A percentile compares a stretch with the other conserved stretches of the same genome.
Conservation (phyloP, 192 early-diverging fungal genomes). For the Mortierella alpina region DNA sequence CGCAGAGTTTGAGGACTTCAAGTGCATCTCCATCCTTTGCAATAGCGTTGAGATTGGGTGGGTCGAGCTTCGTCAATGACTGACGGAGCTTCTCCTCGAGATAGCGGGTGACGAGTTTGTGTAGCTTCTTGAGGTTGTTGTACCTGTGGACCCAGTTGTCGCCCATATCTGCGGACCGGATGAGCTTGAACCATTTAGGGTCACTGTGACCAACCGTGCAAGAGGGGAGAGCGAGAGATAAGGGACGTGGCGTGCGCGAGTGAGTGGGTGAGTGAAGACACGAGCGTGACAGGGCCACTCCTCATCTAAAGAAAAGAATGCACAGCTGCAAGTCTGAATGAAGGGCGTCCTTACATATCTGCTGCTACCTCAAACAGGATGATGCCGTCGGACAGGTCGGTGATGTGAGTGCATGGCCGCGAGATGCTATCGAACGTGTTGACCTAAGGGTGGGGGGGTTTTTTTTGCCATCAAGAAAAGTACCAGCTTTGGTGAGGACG, state of each 20-base stretch:
- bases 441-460: slow-evolving; percentile 54
- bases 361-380: slow-evolving; percentile 84
- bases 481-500: too few species aligned
- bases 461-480: not conserved
- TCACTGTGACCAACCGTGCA: slow-evolving; percentile 68
- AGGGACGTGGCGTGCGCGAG: not conserved
- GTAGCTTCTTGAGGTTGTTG: slow-evolving; percentile 92
- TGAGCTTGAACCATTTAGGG: slow-evolving; percentile 89
- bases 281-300: not conserved
- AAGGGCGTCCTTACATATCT: slow-evolving; percentile 75
- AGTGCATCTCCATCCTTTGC: slow-evolving; percentile 78
- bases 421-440: slow-evolving; percentile 72
- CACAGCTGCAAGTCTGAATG: not conserved
- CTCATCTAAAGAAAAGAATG: not conserved
- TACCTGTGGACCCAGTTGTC: slow-evolving; percentile 97
- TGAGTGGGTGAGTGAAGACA: not conserved
- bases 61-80: slow-evolving; percentile 65
- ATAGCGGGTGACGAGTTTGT: slow-evolving; percentile 85
- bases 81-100: slow-evolving; percentile 90
- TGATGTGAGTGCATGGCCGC: slow-evolving; percentile 54
- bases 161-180: slow-evolving; percentile 74
- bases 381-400: slow-evolving; percentile 84
- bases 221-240: slow-evolving; percentile 3
- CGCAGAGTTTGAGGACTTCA: slow-evolving; percentile 84
- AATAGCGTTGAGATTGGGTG: slow-evolving; percentile 85